Percentiles rank a stretch among this genome's conserved stretches.
phyloP scores from a whole-genome alignment of 345 rosid species.

The Nephelium lappaceum region DNA sequence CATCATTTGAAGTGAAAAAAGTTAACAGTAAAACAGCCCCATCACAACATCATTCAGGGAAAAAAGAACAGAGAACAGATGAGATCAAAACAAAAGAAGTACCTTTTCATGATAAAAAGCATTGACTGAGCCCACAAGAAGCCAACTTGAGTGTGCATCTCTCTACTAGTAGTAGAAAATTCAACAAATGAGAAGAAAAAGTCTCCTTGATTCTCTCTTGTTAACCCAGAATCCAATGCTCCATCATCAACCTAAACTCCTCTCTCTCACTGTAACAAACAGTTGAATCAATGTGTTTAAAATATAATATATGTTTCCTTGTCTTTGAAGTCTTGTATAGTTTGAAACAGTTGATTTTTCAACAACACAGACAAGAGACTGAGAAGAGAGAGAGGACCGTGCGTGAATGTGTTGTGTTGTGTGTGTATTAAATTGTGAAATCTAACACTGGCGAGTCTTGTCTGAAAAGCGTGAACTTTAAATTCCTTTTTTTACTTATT shows the following conservation, averaged over 20 bases:
- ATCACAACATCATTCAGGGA: slow-evolving; percentile 23
- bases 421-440: slow-evolving; percentile 24
- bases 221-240: slow-evolving; percentile 46
- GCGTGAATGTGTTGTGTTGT: not conserved
- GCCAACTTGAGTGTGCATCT: slow-evolving; percentile 44
- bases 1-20: slow-evolving; percentile 29
- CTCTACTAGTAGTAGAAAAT: not conserved
- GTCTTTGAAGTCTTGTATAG: not conserved
- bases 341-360: not conserved
- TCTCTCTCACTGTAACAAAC: not conserved
- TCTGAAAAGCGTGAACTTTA: not conserved
- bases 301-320: not conserved
- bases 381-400: not conserved
- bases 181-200: not conserved
- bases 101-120: slow-evolving; percentile 52
- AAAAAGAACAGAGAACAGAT: slow-evolving; percentile 20
- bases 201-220: slow-evolving; percentile 20
- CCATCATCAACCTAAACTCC: slow-evolving; percentile 8
- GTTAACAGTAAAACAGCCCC: slow-evolving; percentile 31
- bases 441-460: not conserved
- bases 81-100: slow-evolving; percentile 33
- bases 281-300: too few relatives aligned
- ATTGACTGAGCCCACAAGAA: slow-evolving; percentile 63
- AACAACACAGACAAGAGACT: not conserved
- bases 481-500: not conserved